Conservation (phyloP, 2,329 filamentous ascomycete genomes). For the Lachnum nothofagi region DNA sequence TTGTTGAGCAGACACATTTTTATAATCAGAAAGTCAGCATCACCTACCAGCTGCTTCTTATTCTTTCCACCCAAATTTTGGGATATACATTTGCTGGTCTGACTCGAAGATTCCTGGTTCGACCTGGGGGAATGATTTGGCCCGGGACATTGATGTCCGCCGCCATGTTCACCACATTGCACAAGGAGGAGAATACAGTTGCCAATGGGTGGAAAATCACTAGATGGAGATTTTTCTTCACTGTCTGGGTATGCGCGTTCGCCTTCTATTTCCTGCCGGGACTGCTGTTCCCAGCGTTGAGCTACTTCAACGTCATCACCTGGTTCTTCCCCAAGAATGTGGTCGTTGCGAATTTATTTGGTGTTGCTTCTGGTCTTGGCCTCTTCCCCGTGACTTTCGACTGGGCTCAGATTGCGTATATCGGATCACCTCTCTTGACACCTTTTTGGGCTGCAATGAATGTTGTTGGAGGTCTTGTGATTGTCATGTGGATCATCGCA, state of each 20-base stretch:
- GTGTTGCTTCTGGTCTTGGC: constrained; percentile 76
- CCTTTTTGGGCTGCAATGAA: constrained; percentile 86
- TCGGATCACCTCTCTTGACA: constrained; percentile 76
- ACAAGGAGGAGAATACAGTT: constrained; percentile 76
- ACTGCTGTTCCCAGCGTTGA: constrained; percentile 74
- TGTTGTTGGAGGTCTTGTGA: constrained; percentile 70
- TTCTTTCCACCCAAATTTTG: constrained; percentile 78
- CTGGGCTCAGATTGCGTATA: constrained; percentile 82
- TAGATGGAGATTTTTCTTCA: constrained; percentile 77
- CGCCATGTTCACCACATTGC: constrained; percentile 81
- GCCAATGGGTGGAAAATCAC: constrained; percentile 80
- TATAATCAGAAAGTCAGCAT: constrained; percentile 77
- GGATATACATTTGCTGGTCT: constrained; percentile 84
- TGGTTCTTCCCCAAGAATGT: constrained; percentile 85
- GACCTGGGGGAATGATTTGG: constrained; percentile 88
- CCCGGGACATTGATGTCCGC: constrained; percentile 82
- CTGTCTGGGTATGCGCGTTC: constrained; percentile 66
- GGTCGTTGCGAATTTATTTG: constrained; percentile 81
- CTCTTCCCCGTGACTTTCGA: constrained; percentile 84
- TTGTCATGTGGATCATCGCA: constrained; percentile 81
- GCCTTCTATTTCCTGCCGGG: constrained; percentile 82
- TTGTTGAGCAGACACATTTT: constrained; percentile 84
- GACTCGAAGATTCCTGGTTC: constrained; percentile 73
- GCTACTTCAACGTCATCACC: constrained; percentile 83
- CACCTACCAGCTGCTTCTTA: constrained; percentile 74